Conservation (phyloP, 441 rosid species). For the Gossypium schwendimanii region DNA sequence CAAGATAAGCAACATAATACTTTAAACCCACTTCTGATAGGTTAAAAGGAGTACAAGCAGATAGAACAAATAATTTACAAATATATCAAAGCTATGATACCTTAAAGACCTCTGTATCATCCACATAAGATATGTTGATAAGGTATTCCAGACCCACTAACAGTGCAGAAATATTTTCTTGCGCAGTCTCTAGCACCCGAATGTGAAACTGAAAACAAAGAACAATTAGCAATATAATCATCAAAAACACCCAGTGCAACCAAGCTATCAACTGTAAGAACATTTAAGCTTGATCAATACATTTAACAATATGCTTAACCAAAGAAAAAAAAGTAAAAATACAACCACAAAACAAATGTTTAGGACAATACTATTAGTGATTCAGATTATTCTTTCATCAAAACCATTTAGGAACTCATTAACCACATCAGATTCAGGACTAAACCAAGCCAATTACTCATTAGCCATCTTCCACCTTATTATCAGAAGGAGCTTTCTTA, state of each 20-base stretch:
- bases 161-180: slow-evolving; percentile 58
- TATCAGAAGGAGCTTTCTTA: not conserved
- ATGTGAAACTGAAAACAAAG: slow-evolving; percentile 63
- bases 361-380: not conserved
- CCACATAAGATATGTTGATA: slow-evolving; percentile 84
- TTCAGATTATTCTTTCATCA: not conserved
- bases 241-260: not conserved
- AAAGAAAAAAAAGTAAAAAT: not conserved
- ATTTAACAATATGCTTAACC: not conserved
- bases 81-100: slow-evolving; percentile 23
- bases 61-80: not conserved
- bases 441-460: not conserved
- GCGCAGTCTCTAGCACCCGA: slow-evolving; percentile 70
- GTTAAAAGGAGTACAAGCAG: slow-evolving; percentile 1
- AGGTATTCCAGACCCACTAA: slow-evolving; percentile 89
- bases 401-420: not conserved
- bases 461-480: not conserved
- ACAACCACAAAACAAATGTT: not conserved
- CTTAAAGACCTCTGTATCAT: slow-evolving; percentile 99
- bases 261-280: not conserved
- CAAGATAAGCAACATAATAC: slow-evolving; percentile 4
- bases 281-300: not conserved
- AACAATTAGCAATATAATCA: slow-evolving; percentile 1
- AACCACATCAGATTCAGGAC: not conserved
- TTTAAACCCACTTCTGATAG: not conserved